phyloP scores from a whole-genome alignment of 495 filamentous ascomycete genomes.

The Daldinia caldariorum region DNA sequence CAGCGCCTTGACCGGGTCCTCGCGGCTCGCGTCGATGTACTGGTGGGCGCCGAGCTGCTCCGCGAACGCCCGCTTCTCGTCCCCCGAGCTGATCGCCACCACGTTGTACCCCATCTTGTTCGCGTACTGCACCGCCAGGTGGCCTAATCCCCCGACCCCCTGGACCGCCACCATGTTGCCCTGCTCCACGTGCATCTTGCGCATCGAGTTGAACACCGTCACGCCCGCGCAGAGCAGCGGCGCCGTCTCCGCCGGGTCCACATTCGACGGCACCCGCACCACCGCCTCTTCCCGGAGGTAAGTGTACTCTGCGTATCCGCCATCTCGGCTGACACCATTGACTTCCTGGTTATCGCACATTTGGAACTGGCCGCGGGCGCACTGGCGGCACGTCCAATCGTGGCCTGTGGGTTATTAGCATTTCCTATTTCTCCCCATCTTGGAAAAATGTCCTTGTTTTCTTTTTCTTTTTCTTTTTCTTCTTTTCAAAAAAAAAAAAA shows the following conservation, averaged over 20 bases:
- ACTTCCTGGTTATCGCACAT: slow-evolving; percentile 62
- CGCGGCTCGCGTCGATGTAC: slow-evolving; percentile 69
- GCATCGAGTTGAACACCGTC: slow-evolving; percentile 76
- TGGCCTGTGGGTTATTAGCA: slow-evolving; percentile 44
- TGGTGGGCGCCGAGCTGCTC: slow-evolving; percentile 71
- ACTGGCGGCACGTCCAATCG: slow-evolving; percentile 59
- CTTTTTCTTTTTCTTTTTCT: no score
- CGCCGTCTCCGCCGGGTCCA: slow-evolving; percentile 68
- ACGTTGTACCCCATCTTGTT: slow-evolving; percentile 71
- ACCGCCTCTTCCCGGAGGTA: slow-evolving; percentile 69
- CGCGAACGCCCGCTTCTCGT: slow-evolving; percentile 68
- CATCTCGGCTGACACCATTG: slow-evolving; percentile 63
- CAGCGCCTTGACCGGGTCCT: slow-evolving; percentile 61
- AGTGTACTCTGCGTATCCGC: slow-evolving; percentile 73
- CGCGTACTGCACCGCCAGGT: slow-evolving; percentile 74
- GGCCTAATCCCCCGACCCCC: slow-evolving; percentile 73
- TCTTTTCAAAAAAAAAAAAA: neutral
- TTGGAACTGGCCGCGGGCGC: slow-evolving; percentile 61
- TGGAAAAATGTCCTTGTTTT: no score
- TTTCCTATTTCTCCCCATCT: neutral
- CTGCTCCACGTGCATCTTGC: slow-evolving; percentile 64
- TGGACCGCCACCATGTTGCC: slow-evolving; percentile 71
- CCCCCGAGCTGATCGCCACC: slow-evolving; percentile 68
- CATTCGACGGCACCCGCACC: slow-evolving; percentile 66
- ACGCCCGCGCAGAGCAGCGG: slow-evolving; percentile 78